Conservation (phyloP, 73 alveolate species). For the Durusdinium trenchii region DNA sequence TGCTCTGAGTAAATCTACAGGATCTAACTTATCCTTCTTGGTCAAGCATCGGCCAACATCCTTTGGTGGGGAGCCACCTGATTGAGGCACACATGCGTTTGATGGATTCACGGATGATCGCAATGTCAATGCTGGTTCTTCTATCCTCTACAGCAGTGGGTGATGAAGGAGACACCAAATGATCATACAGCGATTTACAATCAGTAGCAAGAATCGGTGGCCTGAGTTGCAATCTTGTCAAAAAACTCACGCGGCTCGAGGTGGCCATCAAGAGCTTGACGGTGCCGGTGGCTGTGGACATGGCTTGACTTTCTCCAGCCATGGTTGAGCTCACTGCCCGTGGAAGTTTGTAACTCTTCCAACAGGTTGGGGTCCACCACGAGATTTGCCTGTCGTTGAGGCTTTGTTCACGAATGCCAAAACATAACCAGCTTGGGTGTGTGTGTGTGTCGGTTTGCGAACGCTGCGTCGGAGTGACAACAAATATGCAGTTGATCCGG, state of each 20-base stretch:
- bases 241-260: neutral
- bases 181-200: neutral
- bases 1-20: too few species aligned
- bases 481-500: neutral
- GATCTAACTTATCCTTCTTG: too few species aligned
- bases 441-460: neutral
- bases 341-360: neutral
- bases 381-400: neutral
- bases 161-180: neutral
- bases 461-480: neutral
- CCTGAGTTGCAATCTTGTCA: neutral
- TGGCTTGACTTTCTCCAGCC: slow-evolving; percentile 31
- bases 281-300: neutral
- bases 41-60: too few species aligned
- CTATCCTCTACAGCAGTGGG: neutral
- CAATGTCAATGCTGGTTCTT: neutral
- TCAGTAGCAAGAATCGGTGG: neutral
- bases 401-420: neutral
- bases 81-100: too few species aligned
- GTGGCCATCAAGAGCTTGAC: neutral
- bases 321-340: slow-evolving; percentile 39
- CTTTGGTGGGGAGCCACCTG: too few species aligned
- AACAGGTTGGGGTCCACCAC: neutral
- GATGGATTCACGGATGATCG: too few species aligned
- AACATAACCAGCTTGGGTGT: slow-evolving; percentile 23